Conservation (phyloP, 2,329 filamentous ascomycete species). For the Pyrenophora seminiperda region DNA sequence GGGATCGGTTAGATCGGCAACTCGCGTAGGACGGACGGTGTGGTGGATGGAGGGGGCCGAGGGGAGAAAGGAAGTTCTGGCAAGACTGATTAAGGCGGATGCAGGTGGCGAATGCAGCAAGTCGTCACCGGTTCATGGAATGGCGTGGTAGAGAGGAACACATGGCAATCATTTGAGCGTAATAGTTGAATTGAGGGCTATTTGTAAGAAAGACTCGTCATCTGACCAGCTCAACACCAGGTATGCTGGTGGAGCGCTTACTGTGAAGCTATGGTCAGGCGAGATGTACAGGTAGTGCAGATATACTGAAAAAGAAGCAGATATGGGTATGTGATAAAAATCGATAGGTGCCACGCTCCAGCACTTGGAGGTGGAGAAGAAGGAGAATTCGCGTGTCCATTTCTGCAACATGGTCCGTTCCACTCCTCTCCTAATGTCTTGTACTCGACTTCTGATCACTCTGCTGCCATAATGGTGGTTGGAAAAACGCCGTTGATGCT, state of each 20-base stretch:
- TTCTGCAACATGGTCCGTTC: constrained; percentile 13
- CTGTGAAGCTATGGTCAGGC: constrained; percentile 34
- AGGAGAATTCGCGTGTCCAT: constrained; percentile 24
- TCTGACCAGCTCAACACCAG: constrained; percentile 40
- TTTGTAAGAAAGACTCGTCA: constrained; percentile 26
- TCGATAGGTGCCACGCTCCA: constrained; percentile 42
- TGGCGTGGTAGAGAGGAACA: neutral
- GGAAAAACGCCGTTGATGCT: constrained; percentile 42
- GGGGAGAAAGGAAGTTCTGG: neutral
- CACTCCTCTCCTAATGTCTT: constrained; percentile 2
- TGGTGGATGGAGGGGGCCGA: neutral
- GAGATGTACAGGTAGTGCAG: constrained; percentile 30
- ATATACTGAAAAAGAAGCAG: constrained; percentile 10
- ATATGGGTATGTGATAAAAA: constrained; percentile 32
- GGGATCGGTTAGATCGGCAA: neutral
- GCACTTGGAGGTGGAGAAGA: constrained; percentile 43
- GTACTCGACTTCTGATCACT: constrained; percentile 8
- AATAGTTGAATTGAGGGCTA: constrained; percentile 8
- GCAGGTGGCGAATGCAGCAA: neutral
- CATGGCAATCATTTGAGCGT: neutral
- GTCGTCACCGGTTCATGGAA: neutral
- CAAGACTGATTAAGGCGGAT: neutral
- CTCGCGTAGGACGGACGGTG: neutral
- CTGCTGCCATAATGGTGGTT: constrained; percentile 25
- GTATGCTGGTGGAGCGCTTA: constrained; percentile 34